Evolutionary conservation across 805 yeast species (phyloP), one percentile per base, ranked within the genome.

Genomic region (Starmera amethionina): DNA sequence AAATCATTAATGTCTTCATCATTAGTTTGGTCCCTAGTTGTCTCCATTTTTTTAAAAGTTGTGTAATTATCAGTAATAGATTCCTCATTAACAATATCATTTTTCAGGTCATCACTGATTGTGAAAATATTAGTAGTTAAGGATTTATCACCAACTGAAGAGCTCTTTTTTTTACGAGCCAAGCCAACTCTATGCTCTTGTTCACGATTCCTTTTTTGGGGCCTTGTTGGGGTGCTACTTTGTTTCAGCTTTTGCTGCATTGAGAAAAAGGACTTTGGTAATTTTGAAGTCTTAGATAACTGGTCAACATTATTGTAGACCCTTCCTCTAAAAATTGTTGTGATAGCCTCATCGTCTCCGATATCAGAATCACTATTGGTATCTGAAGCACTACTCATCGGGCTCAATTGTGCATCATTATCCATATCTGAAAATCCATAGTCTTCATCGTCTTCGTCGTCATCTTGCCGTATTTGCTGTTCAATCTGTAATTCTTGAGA

Each of bases 181-280:
- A 52, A 41, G 7, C 59, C 59, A 35, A 40, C 35, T 11, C 51
- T 43, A 5, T 40, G 35, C n/a, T 37, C 42, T 8, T 27, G 31
- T 2, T 35, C 16, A 10, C 32, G 16, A n/a, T 18, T 29, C 4
- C 14, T 7, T 18, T 44, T 29, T 41, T 41, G 6, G 15, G 25
- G 11, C 5, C n/a, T 12, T 35, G 4, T 4, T 10, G 37, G 12
- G 16, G 38, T 19, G 10, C 33, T 30, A 32, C 14, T 10, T 32
- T 9, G 34, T 3, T 9, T 11, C 9, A 12, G 14, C 15, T 13
- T n/a, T 16, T 16, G 34, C 15, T 37, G 45, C 45, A 37, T 34
- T 8, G 49, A 45, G 35, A 50, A 51, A 37, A 42, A 51, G 2
- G 55, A 49, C 32, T 40, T 50, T 3, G 58, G 58, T 8, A 53